phyloP scores from a whole-genome alignment of 2,329 filamentous ascomycete genomes.

The Chaetomium olivaceum region DNA sequence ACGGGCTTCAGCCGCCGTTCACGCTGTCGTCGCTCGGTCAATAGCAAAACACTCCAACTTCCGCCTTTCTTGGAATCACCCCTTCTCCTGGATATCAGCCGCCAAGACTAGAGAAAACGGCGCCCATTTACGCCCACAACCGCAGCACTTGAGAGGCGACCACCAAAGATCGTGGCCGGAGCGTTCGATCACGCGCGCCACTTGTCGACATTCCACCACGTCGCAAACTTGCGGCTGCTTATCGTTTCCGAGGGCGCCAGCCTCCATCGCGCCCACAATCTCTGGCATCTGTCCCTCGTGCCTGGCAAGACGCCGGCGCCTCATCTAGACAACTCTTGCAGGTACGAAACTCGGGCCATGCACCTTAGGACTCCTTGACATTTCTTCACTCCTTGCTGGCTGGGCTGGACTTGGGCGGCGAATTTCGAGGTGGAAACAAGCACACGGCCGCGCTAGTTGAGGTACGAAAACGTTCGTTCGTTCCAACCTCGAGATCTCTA shows the following conservation, averaged over 20 bases:
- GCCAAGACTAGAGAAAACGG: background rate
- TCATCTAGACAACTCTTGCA: conserved; percentile 10
- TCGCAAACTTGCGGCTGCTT: background rate
- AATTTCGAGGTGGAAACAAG: background rate
- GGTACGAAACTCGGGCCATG: conserved; percentile 27
- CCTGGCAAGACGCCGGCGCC: background rate
- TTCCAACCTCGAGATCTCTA: background rate
- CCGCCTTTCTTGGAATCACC: background rate
- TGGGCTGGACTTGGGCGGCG: conserved; percentile 22
- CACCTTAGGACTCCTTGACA: conserved; percentile 18
- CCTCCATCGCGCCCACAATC: background rate
- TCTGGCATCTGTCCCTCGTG: background rate
- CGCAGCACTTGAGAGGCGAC: background rate
- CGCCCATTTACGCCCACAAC: background rate
- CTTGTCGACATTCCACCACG: background rate
- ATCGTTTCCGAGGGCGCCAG: background rate
- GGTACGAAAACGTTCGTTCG: background rate
- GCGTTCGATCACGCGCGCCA: background rate
- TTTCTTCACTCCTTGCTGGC: conserved; percentile 17
- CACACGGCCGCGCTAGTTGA: background rate
- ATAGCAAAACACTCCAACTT: background rate
- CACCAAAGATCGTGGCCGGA: background rate
- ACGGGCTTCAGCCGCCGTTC: background rate
- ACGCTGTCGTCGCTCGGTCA: background rate
- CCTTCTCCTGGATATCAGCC: background rate